A percentile compares a stretch with the other conserved stretches of the same genome.
These are phyloP conservation scores for Penicillium coprophilum DNA, from an alignment of 495 filamentous ascomycete genomes.

Conservation along the genomic window DNA sequence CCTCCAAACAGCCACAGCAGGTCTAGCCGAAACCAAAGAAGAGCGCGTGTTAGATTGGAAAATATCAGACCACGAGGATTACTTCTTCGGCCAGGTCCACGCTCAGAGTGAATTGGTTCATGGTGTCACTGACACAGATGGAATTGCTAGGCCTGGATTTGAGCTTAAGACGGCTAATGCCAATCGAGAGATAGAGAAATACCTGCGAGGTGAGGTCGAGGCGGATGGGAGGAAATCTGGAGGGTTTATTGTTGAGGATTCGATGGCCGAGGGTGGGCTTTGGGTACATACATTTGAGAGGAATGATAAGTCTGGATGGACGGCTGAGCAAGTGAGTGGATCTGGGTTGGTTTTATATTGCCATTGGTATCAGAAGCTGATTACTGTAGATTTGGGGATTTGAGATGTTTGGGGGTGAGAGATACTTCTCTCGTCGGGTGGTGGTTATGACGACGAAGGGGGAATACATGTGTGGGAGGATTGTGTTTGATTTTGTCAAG, in stretches of 20 bases:
- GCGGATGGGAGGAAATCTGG: neutral
- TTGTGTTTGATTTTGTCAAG: slow-evolving; percentile 4
- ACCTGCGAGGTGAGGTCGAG: neutral
- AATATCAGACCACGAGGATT: neutral
- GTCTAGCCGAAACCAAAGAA: neutral
- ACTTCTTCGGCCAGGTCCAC: slow-evolving; percentile 2
- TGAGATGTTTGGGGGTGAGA: neutral
- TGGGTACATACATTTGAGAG: slow-evolving; percentile 7
- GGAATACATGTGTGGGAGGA: neutral
- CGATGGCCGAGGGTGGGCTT: neutral
- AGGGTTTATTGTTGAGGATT: neutral
- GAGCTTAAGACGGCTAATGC: neutral
- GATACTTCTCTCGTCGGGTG: slow-evolving; percentile 5
- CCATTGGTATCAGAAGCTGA: neutral
- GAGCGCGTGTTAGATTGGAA: slow-evolving; percentile 2
- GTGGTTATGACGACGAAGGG: neutral
- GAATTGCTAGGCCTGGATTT: neutral
- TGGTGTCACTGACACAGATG: neutral
- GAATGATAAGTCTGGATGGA: slow-evolving; percentile 3
- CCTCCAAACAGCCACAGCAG: neutral
- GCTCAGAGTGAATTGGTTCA: neutral
- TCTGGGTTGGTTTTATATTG: neutral
- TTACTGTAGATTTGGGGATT: slow-evolving; percentile 8
- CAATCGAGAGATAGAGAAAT: neutral
- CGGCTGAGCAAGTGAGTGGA: slow-evolving; percentile 2